These are phyloP conservation scores for Phytophthora cryptogea DNA, from an alignment of 352 stramenopile genomes.

Conservation along the genomic window DNA sequence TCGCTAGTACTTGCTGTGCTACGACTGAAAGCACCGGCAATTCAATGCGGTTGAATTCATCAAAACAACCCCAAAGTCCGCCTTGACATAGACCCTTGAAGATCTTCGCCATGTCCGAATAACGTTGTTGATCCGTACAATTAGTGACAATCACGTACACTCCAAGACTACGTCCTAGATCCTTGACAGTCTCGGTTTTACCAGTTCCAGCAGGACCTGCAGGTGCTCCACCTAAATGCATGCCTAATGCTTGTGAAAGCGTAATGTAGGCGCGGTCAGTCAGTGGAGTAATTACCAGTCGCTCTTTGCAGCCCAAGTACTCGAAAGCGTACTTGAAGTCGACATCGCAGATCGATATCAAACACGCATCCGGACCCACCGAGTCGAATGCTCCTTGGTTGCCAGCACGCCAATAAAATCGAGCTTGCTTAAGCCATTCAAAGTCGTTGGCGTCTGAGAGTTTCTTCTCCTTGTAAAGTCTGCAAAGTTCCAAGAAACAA, in stretches of 20 bases:
- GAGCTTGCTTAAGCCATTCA: constrained; percentile 84
- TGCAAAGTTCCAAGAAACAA: constrained; percentile 69
- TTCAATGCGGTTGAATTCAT: constrained; percentile 94
- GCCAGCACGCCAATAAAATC: constrained; percentile 69
- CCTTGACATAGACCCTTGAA: constrained; percentile 93
- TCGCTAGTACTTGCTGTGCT: constrained; percentile 91
- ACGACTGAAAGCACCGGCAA: constrained; percentile 93
- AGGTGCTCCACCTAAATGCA: constrained; percentile 88
- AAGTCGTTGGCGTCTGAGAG: constrained; percentile 78
- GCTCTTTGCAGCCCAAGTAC: constrained; percentile 93
- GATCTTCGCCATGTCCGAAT: constrained; percentile 94
- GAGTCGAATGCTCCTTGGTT: constrained; percentile 75
- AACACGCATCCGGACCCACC: constrained; percentile 88
- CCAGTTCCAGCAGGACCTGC: constrained; percentile 89
- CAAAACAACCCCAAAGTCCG: constrained; percentile 91
- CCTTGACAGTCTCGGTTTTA: constrained; percentile 93
- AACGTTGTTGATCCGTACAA: constrained; percentile 91
- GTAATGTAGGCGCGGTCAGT: constrained; percentile 93
- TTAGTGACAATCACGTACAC: constrained; percentile 94
- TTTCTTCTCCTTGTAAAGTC: constrained; percentile 84
- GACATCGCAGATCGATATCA: constrained; percentile 94
- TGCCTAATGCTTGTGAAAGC: constrained; percentile 86
- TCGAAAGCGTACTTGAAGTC: constrained; percentile 94
- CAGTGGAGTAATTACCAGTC: constrained; percentile 89
- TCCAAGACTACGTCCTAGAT: constrained; percentile 89